A percentile compares a stretch with the other conserved stretches of the same genome.
phyloP scores from a whole-genome alignment of 192 early-diverging fungal species.

The Backusella parvicylindrica region DNA sequence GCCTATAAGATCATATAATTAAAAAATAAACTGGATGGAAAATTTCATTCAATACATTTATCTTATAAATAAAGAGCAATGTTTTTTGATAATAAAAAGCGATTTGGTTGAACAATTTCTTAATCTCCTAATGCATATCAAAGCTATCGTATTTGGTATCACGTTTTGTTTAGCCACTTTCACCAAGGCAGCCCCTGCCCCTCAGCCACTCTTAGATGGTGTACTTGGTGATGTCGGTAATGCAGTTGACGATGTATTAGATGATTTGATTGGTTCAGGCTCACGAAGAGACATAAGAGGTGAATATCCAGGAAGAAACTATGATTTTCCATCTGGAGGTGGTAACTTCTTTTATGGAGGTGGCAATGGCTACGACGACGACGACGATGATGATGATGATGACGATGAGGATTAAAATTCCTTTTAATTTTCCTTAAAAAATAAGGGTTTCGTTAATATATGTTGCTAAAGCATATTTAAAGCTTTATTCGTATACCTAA shows the following conservation, averaged over 20 bases:
- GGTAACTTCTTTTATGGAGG: neutral
- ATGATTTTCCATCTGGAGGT: neutral
- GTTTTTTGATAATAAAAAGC: neutral
- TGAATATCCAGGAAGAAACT: neutral
- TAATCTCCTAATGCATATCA: neutral
- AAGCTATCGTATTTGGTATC: neutral
- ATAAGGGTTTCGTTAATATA: neutral
- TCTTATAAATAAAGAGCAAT: neutral
- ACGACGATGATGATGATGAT: neutral
- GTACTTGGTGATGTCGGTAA: neutral
- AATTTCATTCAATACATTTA: neutral
- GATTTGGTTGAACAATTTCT: neutral
- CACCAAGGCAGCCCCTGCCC: neutral
- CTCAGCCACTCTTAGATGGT: neutral
- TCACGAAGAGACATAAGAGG: neutral
- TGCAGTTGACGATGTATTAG: neutral
- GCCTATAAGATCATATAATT: neutral
- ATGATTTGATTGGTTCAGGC: neutral
- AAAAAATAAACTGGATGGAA: neutral
- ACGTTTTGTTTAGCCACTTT: neutral
- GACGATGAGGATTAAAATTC: neutral
- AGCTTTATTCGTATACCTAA: neutral
- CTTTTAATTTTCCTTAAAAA: neutral
- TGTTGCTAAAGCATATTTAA: neutral
- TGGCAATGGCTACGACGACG: neutral